Evolutionary conservation across 1,139 yeast genomes (phyloP).

Genomic region (Geotrichum cucujoidarum): DNA sequence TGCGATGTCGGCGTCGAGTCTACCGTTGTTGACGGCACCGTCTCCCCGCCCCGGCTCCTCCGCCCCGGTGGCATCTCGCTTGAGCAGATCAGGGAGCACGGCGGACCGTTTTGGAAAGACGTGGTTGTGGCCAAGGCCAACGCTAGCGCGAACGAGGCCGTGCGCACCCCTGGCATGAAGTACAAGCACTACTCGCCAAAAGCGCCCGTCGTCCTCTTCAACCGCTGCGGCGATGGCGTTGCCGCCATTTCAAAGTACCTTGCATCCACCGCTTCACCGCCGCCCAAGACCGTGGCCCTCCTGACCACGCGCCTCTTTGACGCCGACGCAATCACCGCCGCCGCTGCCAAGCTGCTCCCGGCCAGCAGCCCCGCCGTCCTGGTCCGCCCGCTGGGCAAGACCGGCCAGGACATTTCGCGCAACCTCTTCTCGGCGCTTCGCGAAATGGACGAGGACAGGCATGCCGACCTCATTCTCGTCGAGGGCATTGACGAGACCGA

Average conservation of each 20-base stretch:
- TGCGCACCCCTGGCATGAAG: slow-evolving; percentile 96
- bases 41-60: slow-evolving; percentile 75
- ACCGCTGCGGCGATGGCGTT: slow-evolving; percentile 47
- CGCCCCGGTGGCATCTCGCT: slow-evolving; percentile 92
- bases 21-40: slow-evolving; percentile 87
- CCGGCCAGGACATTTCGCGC: slow-evolving; percentile 62
- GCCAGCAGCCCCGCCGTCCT: background rate
- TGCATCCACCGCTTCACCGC: slow-evolving; percentile 12
- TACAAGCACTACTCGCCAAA: slow-evolving; percentile 91
- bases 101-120: slow-evolving; percentile 63
- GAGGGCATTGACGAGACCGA: slow-evolving; percentile 65
- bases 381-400: slow-evolving; percentile 43
- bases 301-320: slow-evolving; percentile 37
- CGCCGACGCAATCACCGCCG: slow-evolving; percentile 14
- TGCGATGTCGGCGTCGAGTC: slow-evolving; percentile 91
- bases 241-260: slow-evolving; percentile 32
- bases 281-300: slow-evolving; percentile 44
- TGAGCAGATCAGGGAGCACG: slow-evolving; percentile 60
- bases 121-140: slow-evolving; percentile 61
- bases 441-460: slow-evolving; percentile 57
- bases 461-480: slow-evolving; percentile 62
- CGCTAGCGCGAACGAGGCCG: slow-evolving; percentile 63
- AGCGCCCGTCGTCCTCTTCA: slow-evolving; percentile 73
- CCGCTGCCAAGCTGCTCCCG: background rate
- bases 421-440: slow-evolving; percentile 69